These are phyloP conservation scores for Sordariomycetes sp. DNA, from an alignment of 2,329 filamentous ascomycete genomes.

Conservation along the genomic window DNA sequence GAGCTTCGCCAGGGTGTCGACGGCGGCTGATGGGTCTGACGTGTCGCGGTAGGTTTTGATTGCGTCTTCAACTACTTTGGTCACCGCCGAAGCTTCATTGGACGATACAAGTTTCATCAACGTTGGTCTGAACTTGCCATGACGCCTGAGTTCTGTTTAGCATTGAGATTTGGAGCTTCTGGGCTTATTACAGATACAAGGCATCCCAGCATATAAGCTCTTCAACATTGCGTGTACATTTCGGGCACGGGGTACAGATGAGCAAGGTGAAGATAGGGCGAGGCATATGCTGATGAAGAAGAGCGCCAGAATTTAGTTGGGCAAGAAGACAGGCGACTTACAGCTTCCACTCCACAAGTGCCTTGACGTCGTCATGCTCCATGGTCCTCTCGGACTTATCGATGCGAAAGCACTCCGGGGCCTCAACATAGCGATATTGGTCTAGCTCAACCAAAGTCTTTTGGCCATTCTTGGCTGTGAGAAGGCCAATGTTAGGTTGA, in stretches of 20 bases:
- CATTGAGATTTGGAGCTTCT: too few species aligned
- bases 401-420: conserved; percentile 33
- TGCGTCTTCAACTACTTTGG: conserved; percentile 38
- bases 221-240: background rate
- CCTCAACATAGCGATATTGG: conserved; percentile 44
- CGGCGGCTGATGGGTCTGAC: conserved; percentile 28
- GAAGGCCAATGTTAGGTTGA: background rate
- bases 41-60: conserved; percentile 31
- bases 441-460: conserved; percentile 48
- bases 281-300: background rate
- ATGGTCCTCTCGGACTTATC: conserved; percentile 26
- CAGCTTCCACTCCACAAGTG: conserved; percentile 62
- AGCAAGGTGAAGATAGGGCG: background rate
- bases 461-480: conserved; percentile 34
- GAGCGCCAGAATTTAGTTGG: background rate
- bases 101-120: conserved; percentile 50
- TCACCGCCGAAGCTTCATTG: conserved; percentile 41
- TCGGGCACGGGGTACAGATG: background rate
- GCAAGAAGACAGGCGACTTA: conserved; percentile 24
- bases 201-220: background rate
- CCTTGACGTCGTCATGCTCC: conserved; percentile 45
- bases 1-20: conserved; percentile 48
- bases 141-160: conserved; percentile 27
- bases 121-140: conserved; percentile 52
- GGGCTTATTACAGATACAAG: background rate